These are phyloP conservation scores for Eutrema heterophyllum DNA, from an alignment of 345 rosid species.

Conservation along the genomic window DNA sequence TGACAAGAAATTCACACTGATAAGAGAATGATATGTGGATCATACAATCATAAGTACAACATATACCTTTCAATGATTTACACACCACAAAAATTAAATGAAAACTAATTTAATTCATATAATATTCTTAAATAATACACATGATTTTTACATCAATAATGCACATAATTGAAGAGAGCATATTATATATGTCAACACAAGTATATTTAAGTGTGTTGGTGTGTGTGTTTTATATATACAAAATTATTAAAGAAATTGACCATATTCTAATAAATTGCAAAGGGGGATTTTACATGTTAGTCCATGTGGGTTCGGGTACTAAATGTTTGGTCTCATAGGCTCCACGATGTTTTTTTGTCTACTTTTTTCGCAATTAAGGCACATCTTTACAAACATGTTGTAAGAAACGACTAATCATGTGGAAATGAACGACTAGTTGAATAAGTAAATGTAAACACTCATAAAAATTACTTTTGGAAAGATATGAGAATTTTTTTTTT, in stretches of 20 bases:
- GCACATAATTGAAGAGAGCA: slow-evolving; percentile 7
- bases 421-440: slow-evolving; percentile 3
- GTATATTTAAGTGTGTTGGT: not conserved
- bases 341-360: slow-evolving; percentile 32
- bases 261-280: not conserved
- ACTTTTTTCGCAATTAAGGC: not conserved
- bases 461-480: not conserved
- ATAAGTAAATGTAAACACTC: not conserved
- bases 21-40: slow-evolving; percentile 8
- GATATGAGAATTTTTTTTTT: not conserved
- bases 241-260: slow-evolving; percentile 2
- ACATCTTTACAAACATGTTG: slow-evolving; percentile 4
- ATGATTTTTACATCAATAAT: not conserved
- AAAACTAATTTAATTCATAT: not conserved
- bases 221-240: not conserved
- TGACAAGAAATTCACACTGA: not conserved
- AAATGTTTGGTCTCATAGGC: slow-evolving; percentile 32
- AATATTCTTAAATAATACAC: not conserved
- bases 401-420: slow-evolving; percentile 6
- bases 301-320: slow-evolving; percentile 35
- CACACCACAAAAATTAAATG: not conserved
- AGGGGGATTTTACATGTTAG: slow-evolving; percentile 31
- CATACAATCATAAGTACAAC: not conserved
- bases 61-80: not conserved
- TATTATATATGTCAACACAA: slow-evolving; percentile 5